Conservation (phyloP, 768 basidiomycete species). For the Russula sp. region DNA sequence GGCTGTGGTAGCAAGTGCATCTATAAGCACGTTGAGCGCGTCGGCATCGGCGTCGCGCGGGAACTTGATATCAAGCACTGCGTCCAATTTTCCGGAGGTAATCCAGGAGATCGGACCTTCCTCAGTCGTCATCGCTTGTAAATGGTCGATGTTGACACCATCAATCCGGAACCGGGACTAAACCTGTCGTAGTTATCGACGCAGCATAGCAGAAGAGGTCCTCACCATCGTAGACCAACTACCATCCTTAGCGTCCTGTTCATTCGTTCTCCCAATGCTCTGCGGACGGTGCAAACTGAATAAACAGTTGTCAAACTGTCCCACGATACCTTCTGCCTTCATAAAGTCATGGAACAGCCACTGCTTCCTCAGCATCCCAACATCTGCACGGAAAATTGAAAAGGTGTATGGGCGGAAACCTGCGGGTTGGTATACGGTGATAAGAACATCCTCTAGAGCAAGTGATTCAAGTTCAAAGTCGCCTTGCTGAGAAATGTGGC, state of each 20-base stretch:
- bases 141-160: constrained; percentile 92
- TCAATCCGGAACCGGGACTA: constrained; percentile 95
- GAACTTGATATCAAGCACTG: constrained; percentile 96
- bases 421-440: constrained; percentile 92
- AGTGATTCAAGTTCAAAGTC: constrained; percentile 91
- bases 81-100: constrained; percentile 92
- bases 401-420: constrained; percentile 88
- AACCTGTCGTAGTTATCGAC: neutral
- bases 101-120: constrained; percentile 97
- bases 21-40: constrained; percentile 79
- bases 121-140: constrained; percentile 73
- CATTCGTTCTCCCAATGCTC: constrained; percentile 86
- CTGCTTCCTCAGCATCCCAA: constrained; percentile 76
- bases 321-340: constrained; percentile 85
- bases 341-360: constrained; percentile 96
- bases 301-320: constrained; percentile 95
- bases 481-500: constrained; percentile 64
- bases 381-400: constrained; percentile 89
- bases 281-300: constrained; percentile 96
- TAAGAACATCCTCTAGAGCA: constrained; percentile 84
- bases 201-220: neutral
- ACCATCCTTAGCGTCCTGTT: constrained; percentile 75
- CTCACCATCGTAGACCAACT: constrained; percentile 43
- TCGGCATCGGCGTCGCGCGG: constrained; percentile 69
- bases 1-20: constrained; percentile 65